phyloP scores from a whole-genome alignment of 306 rosid species.

The Vicia faba region DNA sequence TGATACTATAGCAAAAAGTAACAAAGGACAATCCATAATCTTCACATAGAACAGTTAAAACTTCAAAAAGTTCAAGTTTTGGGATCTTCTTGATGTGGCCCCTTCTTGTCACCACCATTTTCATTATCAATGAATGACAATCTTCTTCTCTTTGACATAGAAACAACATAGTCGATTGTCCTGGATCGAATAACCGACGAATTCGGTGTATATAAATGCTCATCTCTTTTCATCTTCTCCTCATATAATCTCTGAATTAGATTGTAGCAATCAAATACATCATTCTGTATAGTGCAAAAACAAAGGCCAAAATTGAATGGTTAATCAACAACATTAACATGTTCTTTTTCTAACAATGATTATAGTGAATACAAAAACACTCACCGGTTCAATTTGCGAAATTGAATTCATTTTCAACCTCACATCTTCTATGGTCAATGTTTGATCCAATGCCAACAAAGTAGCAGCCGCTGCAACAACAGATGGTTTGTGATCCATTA shows the following conservation, averaged over 20 bases:
- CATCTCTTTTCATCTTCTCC: conserved; percentile 43
- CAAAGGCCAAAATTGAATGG: background rate
- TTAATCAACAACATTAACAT: background rate
- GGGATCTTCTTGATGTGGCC: conserved; percentile 39
- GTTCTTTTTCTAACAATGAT: conserved; percentile 3
- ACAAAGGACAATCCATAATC: conserved; percentile 36
- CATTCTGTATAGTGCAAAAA: conserved; percentile 49
- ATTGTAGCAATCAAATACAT: conserved; percentile 53
- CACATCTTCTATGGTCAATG: conserved; percentile 53
- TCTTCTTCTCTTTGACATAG: conserved; percentile 58
- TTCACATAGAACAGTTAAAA: conserved; percentile 32
- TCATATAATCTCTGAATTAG: conserved; percentile 52
- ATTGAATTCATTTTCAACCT: conserved; percentile 61
- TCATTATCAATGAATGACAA: conserved; percentile 48
- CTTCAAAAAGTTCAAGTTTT: conserved; percentile 25
- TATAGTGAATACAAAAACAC: conserved; percentile 28
- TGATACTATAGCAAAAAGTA: conserved; percentile 28
- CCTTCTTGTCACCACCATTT: conserved; percentile 46
- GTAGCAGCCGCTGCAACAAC: conserved; percentile 75
- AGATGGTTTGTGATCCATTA: conserved; percentile 68
- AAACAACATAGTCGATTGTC: conserved; percentile 42
- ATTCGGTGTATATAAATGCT: conserved; percentile 38
- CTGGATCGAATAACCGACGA: conserved; percentile 36
- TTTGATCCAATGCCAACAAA: conserved; percentile 56
- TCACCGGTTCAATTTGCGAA: conserved; percentile 60